Evolutionary conservation across 306 rosid species (phyloP), one percentile per base, ranked within the genome.

Genomic region (Ceratonia siliqua): DNA sequence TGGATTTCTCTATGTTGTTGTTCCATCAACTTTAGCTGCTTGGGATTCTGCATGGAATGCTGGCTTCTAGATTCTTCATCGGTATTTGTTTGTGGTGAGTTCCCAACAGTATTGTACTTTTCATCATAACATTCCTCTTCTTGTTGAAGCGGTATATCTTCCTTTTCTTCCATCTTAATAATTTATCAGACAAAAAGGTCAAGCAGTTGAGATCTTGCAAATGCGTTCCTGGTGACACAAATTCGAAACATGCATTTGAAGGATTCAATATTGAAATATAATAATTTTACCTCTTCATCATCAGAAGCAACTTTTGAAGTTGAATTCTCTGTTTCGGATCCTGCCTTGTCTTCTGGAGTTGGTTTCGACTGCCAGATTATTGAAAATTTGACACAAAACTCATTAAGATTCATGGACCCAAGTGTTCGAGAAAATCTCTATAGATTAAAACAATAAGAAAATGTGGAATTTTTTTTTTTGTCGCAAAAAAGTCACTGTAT

Each of bases 81-180:
- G 5, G 11, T 78, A n/a, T n/a, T n/a, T n/a, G n/a, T n/a, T n/a
- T n/a, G n/a, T n/a, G n/a, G n/a, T n/a, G n/a, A n/a, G n/a, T n/a
- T n/a, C n/a, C n/a, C n/a, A n/a, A n/a, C n/a, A n/a, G n/a, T n/a
- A 35, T 76, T 78, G 62, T 54, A 22, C 73, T 50, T 77, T 64
- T 42, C 70, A 9, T 70, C 70, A 58, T 35, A 2, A 43, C 48
- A 22, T 27, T 81, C 80, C 35, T 76, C 78, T 73, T 76, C 78
- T 73, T 78, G 76, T 71, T 79, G 72, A 59, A 15, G 56, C 57
- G 48, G 84, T 30, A 59, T 54, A 48, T 67, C 52, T 64, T 75
- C 75, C 70, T 75, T 79, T 69, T 79, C 88, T 79, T 86, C 91
- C 87, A 67, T 86, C 96, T 88, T 74, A 64, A 75, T 77, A 76